Evolutionary conservation across 176 grass and related monocot genomes (phyloP).

Genomic region (Thinopyrum elongatum): DNA sequence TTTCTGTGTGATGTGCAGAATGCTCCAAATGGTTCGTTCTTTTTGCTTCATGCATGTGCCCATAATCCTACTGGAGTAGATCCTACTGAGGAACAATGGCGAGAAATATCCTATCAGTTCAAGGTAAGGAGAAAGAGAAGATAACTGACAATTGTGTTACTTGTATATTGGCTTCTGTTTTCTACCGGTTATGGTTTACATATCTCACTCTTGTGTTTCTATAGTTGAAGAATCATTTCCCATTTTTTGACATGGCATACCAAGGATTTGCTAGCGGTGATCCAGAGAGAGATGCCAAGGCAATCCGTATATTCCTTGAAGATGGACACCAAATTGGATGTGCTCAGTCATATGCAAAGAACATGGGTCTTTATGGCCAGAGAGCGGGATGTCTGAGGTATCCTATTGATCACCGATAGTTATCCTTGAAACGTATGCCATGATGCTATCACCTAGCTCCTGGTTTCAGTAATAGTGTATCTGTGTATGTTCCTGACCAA

Average conservation of each 20-base stretch:
- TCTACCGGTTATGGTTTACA: not conserved
- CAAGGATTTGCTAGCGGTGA: constrained; percentile 99
- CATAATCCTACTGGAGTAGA: constrained; percentile 99
- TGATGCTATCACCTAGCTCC: not conserved
- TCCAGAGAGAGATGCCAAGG: constrained; percentile 90
- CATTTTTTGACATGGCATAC: constrained; percentile 99
- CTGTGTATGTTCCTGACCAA: not conserved
- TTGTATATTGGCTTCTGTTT: not conserved
- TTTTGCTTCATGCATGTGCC: constrained; percentile 98
- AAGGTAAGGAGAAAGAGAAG: constrained; percentile 43
- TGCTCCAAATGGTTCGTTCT: constrained; percentile 92
- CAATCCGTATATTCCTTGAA: constrained; percentile 95
- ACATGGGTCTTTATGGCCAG: constrained; percentile 98
- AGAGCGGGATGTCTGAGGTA: constrained; percentile 94
- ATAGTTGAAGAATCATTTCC: constrained; percentile 90
- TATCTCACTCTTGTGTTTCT: constrained; percentile 20
- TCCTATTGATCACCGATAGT: not conserved
- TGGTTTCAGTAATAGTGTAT: not conserved
- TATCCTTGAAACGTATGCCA: not conserved
- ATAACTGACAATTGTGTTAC: not conserved
- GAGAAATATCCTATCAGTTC: constrained; percentile 91
- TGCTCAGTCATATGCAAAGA: constrained; percentile 96
- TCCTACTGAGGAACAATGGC: constrained; percentile 98
- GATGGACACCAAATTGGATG: constrained; percentile 94
- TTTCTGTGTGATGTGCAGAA: constrained; percentile 48